These are phyloP conservation scores for Daedalea quercina DNA, from an alignment of 768 basidiomycete species.

Conservation along the genomic window DNA sequence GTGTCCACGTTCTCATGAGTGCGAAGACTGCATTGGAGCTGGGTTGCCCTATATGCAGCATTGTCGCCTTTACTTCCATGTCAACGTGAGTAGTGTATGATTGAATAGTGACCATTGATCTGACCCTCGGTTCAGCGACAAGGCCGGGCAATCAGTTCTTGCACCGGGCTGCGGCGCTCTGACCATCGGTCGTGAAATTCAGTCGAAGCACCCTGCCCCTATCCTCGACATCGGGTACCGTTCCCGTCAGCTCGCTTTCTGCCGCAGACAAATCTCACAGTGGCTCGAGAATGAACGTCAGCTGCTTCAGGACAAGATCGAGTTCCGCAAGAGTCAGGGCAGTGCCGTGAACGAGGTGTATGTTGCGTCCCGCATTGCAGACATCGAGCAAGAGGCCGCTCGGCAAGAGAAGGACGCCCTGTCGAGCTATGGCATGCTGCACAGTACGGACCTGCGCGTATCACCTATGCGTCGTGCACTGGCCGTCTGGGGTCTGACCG, in stretches of 20 bases:
- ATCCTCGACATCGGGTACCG: slow-evolving; percentile 86
- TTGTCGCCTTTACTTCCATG: slow-evolving; percentile 94
- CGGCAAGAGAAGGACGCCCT: slow-evolving; percentile 91
- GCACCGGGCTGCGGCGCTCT: slow-evolving; percentile 94
- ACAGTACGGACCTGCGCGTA: slow-evolving; percentile 77
- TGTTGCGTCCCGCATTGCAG: slow-evolving; percentile 67
- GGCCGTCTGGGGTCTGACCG: slow-evolving; percentile 92
- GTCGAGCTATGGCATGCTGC: slow-evolving; percentile 93
- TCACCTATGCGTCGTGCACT: slow-evolving; percentile 92
- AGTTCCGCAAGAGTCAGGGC: slow-evolving; percentile 47
- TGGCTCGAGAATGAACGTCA: slow-evolving; percentile 89
- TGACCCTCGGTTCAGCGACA: slow-evolving; percentile 54
- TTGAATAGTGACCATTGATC: too few species aligned
- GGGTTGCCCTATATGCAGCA: slow-evolving; percentile 87
- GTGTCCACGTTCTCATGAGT: slow-evolving; percentile 95
- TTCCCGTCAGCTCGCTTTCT: slow-evolving; percentile 90
- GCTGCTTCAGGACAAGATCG: slow-evolving; percentile 75
- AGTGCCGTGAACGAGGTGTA: slow-evolving; percentile 57
- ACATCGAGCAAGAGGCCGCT: slow-evolving; percentile 85
- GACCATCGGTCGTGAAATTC: slow-evolving; percentile 79
- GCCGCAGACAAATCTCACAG: slow-evolving; percentile 88
- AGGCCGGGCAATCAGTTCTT: slow-evolving; percentile 97
- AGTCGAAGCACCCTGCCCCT: slow-evolving; percentile 70
- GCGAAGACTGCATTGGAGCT: slow-evolving; percentile 94
- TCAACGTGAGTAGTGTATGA: slow-evolving; percentile 77